Evolutionary conservation across 2,329 filamentous ascomycete genomes (phyloP), one percentile per base, ranked within the genome.

Genomic region (Verticillium klebahnii): DNA sequence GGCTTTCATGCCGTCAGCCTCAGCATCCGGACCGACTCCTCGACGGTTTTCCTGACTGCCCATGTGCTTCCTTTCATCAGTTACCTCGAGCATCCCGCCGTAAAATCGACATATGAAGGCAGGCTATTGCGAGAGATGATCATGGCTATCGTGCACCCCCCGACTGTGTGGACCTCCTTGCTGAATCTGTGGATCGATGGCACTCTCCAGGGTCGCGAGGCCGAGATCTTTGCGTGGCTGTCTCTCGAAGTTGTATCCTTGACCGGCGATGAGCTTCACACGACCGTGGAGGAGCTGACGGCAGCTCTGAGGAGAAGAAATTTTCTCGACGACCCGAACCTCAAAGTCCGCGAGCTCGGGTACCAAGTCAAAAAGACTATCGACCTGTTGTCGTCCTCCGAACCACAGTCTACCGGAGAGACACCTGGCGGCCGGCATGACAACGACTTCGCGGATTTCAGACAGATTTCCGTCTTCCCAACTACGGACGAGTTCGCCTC

Each of bases 351-450:
- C 9, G 66, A 67, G 5, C 55, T 72, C 9, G 72, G 67, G 0
- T 75, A 78, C 61, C 73, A 69, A 23, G 78, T 81, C 55, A 69
- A 77, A 36, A 79, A 77, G 45, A 66, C 74, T 1, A 60, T 81
- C 5, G 64, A 72, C 23, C 61, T 75, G 50, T 71, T 70, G 7
- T 60, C 63, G 25, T 71, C 71, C 2, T 60, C 67, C 0, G 62
- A 63, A 0, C 50, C 29, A 9, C 34, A 15, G 32, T 19, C 63
- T 8, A 52, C 56, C 15, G 34, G 57, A 6, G 60, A 70, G 36
- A 69, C 67, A 1, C 82, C 88, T 0, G 90, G 90, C 0, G 89
- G 89, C 0, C 82, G 90, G 0, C 89, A 93, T 65, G 88, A 93
- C 71, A 93, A 93, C 60, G 90, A 93, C 67, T 83, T 83, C 68